A percentile compares a stretch with the other conserved stretches of the same genome.
Conservation (phyloP, 352 stramenopile genomes). For the Phytophthora ramorum region DNA sequence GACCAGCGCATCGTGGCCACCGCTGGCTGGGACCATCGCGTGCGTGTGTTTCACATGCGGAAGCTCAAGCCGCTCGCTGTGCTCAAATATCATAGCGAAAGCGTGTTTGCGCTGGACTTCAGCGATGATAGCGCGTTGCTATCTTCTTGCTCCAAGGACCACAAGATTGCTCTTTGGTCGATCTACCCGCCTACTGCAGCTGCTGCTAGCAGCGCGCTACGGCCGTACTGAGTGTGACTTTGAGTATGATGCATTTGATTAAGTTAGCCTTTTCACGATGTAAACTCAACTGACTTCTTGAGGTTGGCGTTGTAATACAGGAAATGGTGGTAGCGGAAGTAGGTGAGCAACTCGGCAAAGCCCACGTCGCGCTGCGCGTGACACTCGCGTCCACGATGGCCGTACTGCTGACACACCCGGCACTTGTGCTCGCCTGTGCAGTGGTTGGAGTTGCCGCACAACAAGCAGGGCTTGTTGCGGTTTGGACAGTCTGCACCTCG, state of each 20-base stretch:
- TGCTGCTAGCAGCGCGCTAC: conserved; percentile 31
- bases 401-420: conserved; percentile 84
- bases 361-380: conserved; percentile 84
- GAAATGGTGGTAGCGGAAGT: conserved; percentile 90
- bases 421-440: conserved; percentile 85
- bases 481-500: conserved; percentile 77
- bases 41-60: conserved; percentile 77
- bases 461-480: conserved; percentile 65
- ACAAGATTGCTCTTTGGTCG: conserved; percentile 82
- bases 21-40: conserved; percentile 78
- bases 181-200: conserved; percentile 58
- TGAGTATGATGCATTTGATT: conserved; percentile 16
- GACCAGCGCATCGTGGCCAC: conserved; percentile 86
- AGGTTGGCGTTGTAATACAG: conserved; percentile 91
- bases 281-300: conserved; percentile 89
- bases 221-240: conserved; percentile 39
- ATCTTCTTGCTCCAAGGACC: conserved; percentile 80
- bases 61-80: conserved; percentile 80
- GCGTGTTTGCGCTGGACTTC: conserved; percentile 78
- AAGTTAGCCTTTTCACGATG: conserved; percentile 43
- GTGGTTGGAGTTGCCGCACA: conserved; percentile 80
- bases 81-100: conserved; percentile 84
- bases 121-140: conserved; percentile 65
- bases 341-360: conserved; percentile 80
- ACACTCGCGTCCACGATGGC: conserved; percentile 84